These are phyloP conservation scores for Metarhizium anisopliae DNA, from an alignment of 2,329 filamentous ascomycete genomes.

Conservation along the genomic window DNA sequence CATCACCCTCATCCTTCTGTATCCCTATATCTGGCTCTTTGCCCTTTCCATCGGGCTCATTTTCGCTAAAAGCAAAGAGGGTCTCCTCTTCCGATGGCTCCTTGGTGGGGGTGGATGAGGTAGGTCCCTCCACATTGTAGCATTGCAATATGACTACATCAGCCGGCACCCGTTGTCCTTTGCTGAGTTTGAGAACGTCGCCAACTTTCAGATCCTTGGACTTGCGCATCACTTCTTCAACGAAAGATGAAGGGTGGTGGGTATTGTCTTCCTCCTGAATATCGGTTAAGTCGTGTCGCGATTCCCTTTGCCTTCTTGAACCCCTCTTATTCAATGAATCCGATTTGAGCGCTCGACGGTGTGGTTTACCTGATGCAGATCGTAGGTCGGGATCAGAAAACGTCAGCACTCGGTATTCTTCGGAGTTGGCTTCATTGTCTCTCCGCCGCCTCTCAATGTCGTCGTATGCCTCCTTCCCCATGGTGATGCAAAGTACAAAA, in stretches of 20 bases:
- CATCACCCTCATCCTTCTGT: constrained; percentile 19
- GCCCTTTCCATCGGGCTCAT: constrained; percentile 22
- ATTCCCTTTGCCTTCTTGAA: constrained; percentile 20
- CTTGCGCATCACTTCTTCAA: constrained; percentile 65
- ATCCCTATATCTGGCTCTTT: constrained; percentile 24
- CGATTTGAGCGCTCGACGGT: constrained; percentile 35
- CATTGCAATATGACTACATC: constrained; percentile 92
- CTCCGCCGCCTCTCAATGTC: constrained; percentile 79
- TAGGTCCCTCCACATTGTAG: constrained; percentile 45
- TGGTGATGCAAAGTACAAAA: constrained; percentile 84
- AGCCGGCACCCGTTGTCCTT: constrained; percentile 87
- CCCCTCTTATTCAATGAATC: constrained; percentile 19
- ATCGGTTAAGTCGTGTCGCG: constrained; percentile 42
- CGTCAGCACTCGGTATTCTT: constrained; percentile 69
- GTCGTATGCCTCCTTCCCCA: constrained; percentile 93
- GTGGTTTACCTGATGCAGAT: constrained; percentile 27
- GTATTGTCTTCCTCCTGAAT: constrained; percentile 60
- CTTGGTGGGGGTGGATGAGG: constrained; percentile 18
- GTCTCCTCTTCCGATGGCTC: constrained; percentile 29
- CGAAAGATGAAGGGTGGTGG: constrained; percentile 35
- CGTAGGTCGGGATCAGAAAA: constrained; percentile 51
- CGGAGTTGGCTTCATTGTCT: constrained; percentile 90
- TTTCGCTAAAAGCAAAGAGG: constrained; percentile 31
- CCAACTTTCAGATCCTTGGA: constrained; percentile 87
- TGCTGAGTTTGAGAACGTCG: constrained; percentile 86